Conservation (phyloP, 768 basidiomycete genomes). For the Amanita brunnescens region DNA sequence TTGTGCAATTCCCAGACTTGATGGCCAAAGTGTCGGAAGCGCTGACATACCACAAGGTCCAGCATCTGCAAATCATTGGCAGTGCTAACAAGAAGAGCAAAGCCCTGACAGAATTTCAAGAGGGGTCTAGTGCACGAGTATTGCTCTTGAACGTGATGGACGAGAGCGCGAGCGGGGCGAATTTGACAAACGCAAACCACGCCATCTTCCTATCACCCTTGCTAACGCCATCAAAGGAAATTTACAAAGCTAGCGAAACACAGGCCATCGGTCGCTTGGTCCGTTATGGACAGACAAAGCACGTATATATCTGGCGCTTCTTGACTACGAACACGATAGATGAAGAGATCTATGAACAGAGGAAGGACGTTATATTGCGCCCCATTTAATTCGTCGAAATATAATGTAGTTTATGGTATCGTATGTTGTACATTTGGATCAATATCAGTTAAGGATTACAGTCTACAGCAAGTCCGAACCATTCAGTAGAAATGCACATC, state of each 20-base stretch:
- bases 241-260: conserved; percentile 77
- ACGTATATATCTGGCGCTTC: conserved; percentile 77
- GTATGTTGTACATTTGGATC: conserved; percentile 6
- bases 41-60: conserved; percentile 59
- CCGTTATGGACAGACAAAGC: conserved; percentile 75
- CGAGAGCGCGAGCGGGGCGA: conserved; percentile 90
- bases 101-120: conserved; percentile 81
- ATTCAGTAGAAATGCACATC: conserved; percentile 12
- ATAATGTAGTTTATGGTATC: not conserved
- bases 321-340: conserved; percentile 86
- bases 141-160: conserved; percentile 89
- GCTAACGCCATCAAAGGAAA: conserved; percentile 71
- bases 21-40: conserved; percentile 88
- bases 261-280: conserved; percentile 80
- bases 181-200: conserved; percentile 89
- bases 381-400: conserved; percentile 4
- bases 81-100: conserved; percentile 71
- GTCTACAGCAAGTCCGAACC: not conserved
- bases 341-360: conserved; percentile 66
- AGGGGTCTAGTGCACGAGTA: conserved; percentile 66
- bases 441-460: not conserved
- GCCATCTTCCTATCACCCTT: conserved; percentile 93
- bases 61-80: conserved; percentile 76
- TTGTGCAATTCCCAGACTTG: conserved; percentile 94
- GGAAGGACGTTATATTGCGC: conserved; percentile 22